Evolutionary conservation across 129 eudicot genomes (phyloP).

Genomic region (Helichrysum umbraculigerum): DNA sequence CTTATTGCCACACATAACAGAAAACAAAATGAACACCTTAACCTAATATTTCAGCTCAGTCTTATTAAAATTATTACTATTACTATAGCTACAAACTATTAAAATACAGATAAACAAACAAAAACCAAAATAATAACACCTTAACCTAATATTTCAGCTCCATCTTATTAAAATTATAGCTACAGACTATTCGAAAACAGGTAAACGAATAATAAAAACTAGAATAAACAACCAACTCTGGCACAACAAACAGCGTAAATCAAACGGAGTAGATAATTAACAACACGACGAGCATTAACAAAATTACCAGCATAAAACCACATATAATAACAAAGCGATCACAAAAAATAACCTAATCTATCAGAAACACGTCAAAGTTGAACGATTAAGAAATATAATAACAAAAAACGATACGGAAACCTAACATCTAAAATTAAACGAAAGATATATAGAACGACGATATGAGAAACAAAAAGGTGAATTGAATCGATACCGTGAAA

Average conservation of each 20-base stretch:
- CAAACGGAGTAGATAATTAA: background rate
- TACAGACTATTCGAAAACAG: background rate
- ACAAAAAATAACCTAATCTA: background rate
- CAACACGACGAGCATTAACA: constrained; percentile 2
- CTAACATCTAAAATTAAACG: background rate
- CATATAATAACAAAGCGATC: constrained; percentile 1
- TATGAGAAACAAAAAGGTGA: background rate
- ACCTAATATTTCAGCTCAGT: too few relatives aligned
- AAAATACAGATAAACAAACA: too few relatives aligned
- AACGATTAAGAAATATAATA: constrained; percentile 9
- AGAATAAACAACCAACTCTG: constrained; percentile 16
- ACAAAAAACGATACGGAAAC: background rate
- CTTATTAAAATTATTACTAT: background rate
- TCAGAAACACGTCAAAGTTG: background rate
- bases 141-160: background rate
- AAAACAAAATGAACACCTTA: background rate
- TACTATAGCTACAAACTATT: background rate
- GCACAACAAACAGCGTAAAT: background rate
- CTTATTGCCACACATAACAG: background rate
- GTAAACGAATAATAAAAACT: background rate
- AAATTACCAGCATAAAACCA: constrained; percentile 13
- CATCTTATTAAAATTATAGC: background rate
- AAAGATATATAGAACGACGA: background rate
- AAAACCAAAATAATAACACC: background rate
- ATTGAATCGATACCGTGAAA: background rate